These are phyloP conservation scores for Boletus pseudo-olivaceus DNA, from an alignment of 768 basidiomycete genomes.

Conservation along the genomic window DNA sequence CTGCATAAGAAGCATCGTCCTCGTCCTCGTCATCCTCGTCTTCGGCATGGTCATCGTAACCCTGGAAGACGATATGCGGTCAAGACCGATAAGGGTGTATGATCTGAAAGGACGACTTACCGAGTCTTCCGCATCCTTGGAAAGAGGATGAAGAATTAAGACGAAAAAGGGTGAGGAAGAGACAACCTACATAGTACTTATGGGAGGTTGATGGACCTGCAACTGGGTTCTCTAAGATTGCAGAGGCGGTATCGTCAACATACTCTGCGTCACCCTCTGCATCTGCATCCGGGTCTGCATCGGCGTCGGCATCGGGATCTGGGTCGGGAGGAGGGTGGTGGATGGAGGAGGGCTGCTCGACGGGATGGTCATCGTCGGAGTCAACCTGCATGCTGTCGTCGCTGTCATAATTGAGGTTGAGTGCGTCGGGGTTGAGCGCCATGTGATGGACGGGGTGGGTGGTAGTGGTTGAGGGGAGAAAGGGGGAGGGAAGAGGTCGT, in stretches of 20 bases:
- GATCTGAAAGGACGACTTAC: slow-evolving; percentile 19
- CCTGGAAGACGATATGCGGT: slow-evolving; percentile 47
- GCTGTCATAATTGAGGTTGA: slow-evolving; percentile 52
- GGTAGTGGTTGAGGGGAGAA: slow-evolving; percentile 37
- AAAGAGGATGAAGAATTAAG: not conserved
- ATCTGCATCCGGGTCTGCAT: slow-evolving; percentile 46
- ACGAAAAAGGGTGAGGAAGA: slow-evolving; percentile 4
- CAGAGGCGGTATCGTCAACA: slow-evolving; percentile 37
- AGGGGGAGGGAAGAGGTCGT: slow-evolving; percentile 35
- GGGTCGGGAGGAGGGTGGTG: slow-evolving; percentile 22
- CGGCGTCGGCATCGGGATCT: slow-evolving; percentile 57
- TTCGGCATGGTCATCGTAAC: slow-evolving; percentile 49
- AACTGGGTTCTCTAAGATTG: slow-evolving; percentile 34
- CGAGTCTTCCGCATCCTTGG: slow-evolving; percentile 33
- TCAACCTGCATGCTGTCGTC: slow-evolving; percentile 71
- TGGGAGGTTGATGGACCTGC: slow-evolving; percentile 43
- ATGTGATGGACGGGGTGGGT: slow-evolving; percentile 26
- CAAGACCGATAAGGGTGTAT: slow-evolving; percentile 13
- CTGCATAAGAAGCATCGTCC: slow-evolving; percentile 75
- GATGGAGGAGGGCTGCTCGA: slow-evolving; percentile 14
- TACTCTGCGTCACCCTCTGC: slow-evolving; percentile 43
- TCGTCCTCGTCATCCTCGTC: slow-evolving; percentile 68
- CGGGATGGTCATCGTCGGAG: slow-evolving; percentile 45
- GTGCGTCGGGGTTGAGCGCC: slow-evolving; percentile 40
- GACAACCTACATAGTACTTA: slow-evolving; percentile 57